These are phyloP conservation scores for Cystofilobasidium bisporidii DNA, from an alignment of 768 basidiomycete genomes.

Conservation along the genomic window DNA sequence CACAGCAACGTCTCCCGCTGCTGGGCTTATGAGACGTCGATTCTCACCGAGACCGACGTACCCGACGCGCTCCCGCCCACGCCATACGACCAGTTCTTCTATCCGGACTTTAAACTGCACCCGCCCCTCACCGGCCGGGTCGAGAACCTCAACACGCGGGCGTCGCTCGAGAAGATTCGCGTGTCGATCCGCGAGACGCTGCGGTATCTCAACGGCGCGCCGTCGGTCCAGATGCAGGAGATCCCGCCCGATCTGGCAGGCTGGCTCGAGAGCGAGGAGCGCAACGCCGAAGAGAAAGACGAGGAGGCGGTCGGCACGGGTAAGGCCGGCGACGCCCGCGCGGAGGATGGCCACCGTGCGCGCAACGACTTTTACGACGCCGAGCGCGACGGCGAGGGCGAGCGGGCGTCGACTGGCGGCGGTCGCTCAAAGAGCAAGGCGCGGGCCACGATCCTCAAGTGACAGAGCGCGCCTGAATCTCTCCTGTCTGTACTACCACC, in stretches of 20 bases:
- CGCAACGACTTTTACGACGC: slow-evolving; percentile 67
- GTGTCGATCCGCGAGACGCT: slow-evolving; percentile 75
- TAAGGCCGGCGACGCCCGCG: slow-evolving; percentile 19
- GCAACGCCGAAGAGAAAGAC: slow-evolving; percentile 56
- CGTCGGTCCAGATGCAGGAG: slow-evolving; percentile 93
- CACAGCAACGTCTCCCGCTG: slow-evolving; percentile 83
- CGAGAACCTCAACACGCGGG: slow-evolving; percentile 80
- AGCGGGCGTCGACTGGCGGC: slow-evolving; percentile 5
- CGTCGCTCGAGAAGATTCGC: slow-evolving; percentile 77
- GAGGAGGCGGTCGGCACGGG: slow-evolving; percentile 46
- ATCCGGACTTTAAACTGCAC: slow-evolving; percentile 81
- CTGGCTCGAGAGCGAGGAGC: slow-evolving; percentile 62
- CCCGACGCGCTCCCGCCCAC: slow-evolving; percentile 81
- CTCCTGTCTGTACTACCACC: not conserved
- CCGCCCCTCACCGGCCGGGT: slow-evolving; percentile 84
- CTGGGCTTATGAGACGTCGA: slow-evolving; percentile 96
- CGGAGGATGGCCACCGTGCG: slow-evolving; percentile 46
- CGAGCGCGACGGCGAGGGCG: slow-evolving; percentile 57
- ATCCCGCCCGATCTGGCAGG: slow-evolving; percentile 82
- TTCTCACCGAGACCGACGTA: slow-evolving; percentile 71
- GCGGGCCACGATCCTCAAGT: slow-evolving; percentile 1
- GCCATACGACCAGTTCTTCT: slow-evolving; percentile 83
- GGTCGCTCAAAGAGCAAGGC: slow-evolving; percentile 4
- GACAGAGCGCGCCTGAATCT: too few relatives aligned
- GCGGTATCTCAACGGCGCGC: slow-evolving; percentile 85